These are phyloP conservation scores for Hericium rajendrae DNA, from an alignment of 768 basidiomycete species.

Conservation along the genomic window DNA sequence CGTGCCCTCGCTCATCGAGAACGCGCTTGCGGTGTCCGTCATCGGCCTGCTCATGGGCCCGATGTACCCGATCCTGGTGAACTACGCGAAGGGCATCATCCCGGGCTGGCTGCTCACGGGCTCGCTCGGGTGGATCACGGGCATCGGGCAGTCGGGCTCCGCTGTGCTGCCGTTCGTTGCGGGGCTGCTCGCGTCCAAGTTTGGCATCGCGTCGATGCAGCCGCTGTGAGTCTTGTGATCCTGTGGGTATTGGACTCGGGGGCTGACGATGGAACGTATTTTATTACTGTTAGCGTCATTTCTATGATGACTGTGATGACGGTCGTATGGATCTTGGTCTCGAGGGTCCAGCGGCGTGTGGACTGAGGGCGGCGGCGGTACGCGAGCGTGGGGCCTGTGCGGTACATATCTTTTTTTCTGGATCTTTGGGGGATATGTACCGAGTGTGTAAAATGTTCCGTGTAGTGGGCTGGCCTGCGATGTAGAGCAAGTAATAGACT, in stretches of 20 bases:
- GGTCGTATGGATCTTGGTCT: conserved; percentile 46
- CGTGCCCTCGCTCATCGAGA: conserved; percentile 38
- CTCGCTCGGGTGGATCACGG: conserved; percentile 31
- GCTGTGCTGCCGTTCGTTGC: conserved; percentile 68
- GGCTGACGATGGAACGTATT: background rate
- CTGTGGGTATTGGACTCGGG: background rate
- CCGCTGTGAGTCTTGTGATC: conserved; percentile 35
- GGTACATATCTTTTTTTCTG: background rate
- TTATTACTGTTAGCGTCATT: conserved; percentile 31
- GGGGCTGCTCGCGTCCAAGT: conserved; percentile 53
- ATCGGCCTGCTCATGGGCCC: conserved; percentile 35
- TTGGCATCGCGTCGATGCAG: conserved; percentile 51
- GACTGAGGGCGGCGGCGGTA: background rate
- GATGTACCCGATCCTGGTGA: conserved; percentile 53
- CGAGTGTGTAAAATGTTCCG: background rate
- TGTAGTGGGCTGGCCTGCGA: too few relatives aligned
- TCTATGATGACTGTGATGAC: conserved; percentile 53
- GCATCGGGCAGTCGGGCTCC: conserved; percentile 56
- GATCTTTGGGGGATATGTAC: background rate
- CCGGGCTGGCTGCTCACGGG: conserved; percentile 62
- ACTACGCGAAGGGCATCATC: conserved; percentile 55
- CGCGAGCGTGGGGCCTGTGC: background rate
- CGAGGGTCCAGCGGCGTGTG: conserved; percentile 12
- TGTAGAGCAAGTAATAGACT: too few relatives aligned
- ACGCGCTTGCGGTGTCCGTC: conserved; percentile 35